These are phyloP conservation scores for Ophiostoma ips DNA, from an alignment of 2,329 filamentous ascomycete genomes.

Conservation along the genomic window DNA sequence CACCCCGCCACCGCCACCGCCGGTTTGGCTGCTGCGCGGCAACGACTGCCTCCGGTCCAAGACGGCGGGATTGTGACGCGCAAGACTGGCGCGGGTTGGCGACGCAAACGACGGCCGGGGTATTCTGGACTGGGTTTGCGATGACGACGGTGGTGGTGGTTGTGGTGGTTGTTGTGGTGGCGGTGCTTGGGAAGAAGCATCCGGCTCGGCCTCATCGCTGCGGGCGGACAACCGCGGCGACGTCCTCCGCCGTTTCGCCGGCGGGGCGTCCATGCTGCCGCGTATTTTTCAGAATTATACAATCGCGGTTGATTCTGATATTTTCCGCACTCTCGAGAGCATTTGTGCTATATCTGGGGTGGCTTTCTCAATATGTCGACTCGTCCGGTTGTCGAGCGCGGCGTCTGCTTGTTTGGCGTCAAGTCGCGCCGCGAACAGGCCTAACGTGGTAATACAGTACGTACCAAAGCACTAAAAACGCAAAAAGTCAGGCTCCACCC, in stretches of 20 bases:
- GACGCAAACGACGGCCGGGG: slow-evolving; percentile 47
- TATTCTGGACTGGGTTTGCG: slow-evolving; percentile 8
- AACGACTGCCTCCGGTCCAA: slow-evolving; percentile 24
- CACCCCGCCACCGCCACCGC: slow-evolving; percentile 7
- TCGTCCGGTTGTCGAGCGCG: not conserved
- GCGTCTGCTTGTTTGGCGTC: not conserved
- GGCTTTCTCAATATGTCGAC: not conserved
- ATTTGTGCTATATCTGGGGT: no score
- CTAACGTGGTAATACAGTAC: not conserved
- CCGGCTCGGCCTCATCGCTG: slow-evolving; percentile 10
- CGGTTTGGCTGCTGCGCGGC: slow-evolving; percentile 9
- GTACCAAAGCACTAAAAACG: not conserved
- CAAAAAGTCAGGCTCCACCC: not conserved
- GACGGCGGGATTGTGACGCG: slow-evolving; percentile 46
- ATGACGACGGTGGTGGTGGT: slow-evolving; percentile 3
- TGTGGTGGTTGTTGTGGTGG: not conserved
- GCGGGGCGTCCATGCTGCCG: slow-evolving; percentile 27
- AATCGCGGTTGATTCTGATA: no score
- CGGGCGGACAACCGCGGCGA: slow-evolving; percentile 37
- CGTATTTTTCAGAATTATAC: not conserved
- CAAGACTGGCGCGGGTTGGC: slow-evolving; percentile 51
- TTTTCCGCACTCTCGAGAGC: no score
- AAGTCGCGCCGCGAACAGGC: slow-evolving; percentile 1
- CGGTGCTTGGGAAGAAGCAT: not conserved
- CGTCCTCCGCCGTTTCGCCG: slow-evolving; percentile 50